Percentiles rank a stretch among this genome's conserved stretches.
Evolutionary conservation across 2,329 filamentous ascomycete genomes (phyloP).

Genomic region (Grosmannia clavigera): DNA sequence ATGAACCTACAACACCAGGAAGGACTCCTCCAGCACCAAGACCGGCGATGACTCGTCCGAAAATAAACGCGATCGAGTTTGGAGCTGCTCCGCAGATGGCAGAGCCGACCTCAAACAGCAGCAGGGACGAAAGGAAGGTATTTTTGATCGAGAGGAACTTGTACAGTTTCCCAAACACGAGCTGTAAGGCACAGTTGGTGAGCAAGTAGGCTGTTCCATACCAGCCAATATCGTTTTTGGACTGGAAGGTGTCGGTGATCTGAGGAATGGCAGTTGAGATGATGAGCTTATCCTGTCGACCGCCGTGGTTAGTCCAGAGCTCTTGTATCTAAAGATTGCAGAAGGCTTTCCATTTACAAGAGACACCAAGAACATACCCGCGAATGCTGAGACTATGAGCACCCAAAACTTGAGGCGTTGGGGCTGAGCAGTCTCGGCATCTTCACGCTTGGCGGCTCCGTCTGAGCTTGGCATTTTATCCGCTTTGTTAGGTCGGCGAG

Average conservation of each 20-base stretch:
- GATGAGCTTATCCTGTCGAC: constrained; percentile 7
- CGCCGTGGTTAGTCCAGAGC: neutral
- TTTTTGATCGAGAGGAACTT: constrained; percentile 24
- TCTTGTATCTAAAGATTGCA: neutral
- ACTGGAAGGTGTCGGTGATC: constrained; percentile 12
- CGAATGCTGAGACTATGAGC: neutral
- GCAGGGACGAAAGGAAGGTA: constrained; percentile 19
- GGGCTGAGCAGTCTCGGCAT: neutral
- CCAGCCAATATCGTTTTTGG: constrained; percentile 12
- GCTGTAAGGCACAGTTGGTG: constrained; percentile 18
- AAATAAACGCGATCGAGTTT: constrained; percentile 25
- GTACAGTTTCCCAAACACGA: constrained; percentile 28
- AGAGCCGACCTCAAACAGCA: constrained; percentile 26
- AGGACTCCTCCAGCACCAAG: constrained; percentile 26
- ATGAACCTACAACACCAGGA: constrained; percentile 20
- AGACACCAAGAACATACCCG: neutral
- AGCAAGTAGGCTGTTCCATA: constrained; percentile 13
- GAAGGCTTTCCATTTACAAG: neutral
- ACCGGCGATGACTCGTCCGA: constrained; percentile 28
- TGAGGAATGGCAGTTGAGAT: constrained; percentile 16
- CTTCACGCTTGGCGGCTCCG: neutral
- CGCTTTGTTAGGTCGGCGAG: neutral
- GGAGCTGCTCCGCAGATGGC: constrained; percentile 28
- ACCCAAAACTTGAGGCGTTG: neutral
- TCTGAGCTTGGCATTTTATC: neutral